phyloP scores from a whole-genome alignment of 2,329 filamentous ascomycete genomes.

The Ophiocordyceps robertsii region DNA sequence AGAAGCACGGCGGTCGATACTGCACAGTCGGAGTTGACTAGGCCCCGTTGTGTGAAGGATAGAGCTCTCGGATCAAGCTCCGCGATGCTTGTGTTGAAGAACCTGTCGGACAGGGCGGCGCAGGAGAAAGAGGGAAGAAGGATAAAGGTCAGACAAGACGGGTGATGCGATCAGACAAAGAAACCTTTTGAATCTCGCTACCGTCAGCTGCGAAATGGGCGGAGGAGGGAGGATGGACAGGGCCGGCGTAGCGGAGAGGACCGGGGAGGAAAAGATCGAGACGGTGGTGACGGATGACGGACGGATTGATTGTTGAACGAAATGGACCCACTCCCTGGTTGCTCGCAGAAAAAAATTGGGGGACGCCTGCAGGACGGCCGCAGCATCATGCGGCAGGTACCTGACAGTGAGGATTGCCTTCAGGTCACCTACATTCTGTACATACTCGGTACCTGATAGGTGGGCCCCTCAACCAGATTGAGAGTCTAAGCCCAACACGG shows the following conservation, averaged over 20 bases:
- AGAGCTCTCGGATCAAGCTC: neutral
- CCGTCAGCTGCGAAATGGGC: neutral
- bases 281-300: constrained; percentile 3
- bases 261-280: neutral
- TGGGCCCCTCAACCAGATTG: constrained; percentile 11
- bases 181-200: neutral
- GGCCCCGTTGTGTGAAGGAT: neutral
- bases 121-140: neutral
- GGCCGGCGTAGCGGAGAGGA: neutral
- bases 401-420: neutral
- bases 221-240: neutral
- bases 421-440: no score
- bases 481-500: constrained; percentile 5
- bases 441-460: no score
- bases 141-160: neutral
- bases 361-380: constrained; percentile 7
- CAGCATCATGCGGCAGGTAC: constrained; percentile 1
- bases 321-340: constrained; percentile 18
- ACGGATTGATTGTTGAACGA: constrained; percentile 16
- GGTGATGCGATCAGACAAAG: neutral
- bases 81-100: neutral
- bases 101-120: neutral
- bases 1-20: neutral
- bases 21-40: neutral
- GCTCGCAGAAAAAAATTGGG: constrained; percentile 20